Evolutionary conservation across 129 eudicot genomes (phyloP).

Genomic region (Apium graveolens): DNA sequence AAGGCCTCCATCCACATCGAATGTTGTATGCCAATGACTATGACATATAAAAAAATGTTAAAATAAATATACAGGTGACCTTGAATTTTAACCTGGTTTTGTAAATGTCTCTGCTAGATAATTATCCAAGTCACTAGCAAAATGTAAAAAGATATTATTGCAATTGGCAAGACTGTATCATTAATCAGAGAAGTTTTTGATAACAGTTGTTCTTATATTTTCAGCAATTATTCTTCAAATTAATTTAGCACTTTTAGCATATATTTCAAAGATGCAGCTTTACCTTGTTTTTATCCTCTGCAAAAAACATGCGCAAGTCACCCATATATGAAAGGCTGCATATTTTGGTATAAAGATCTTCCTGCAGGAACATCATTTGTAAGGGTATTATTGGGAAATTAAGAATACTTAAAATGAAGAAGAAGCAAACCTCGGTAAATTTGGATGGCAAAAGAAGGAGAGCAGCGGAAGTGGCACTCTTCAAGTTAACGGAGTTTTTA

Average conservation of each 20-base stretch:
- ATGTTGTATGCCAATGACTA: not conserved
- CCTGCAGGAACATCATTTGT: constrained; percentile 38
- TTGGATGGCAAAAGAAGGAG: constrained; percentile 81
- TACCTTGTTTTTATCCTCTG: constrained; percentile 93
- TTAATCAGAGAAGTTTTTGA: not conserved
- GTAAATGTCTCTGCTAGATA: not conserved
- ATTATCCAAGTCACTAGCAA: not conserved
- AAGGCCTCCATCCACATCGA: not conserved
- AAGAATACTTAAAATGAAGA: constrained; percentile 14
- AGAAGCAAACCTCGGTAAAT: constrained; percentile 64
- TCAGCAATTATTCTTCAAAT: not conserved
- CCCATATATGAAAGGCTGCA: constrained; percentile 91
- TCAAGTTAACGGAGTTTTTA: constrained; percentile 60
- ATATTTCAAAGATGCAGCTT: not conserved
- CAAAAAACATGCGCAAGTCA: constrained; percentile 90
- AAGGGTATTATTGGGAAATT: not conserved
- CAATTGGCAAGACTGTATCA: not conserved
- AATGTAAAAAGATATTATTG: not conserved
- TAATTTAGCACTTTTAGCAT: not conserved
- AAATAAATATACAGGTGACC: not conserved
- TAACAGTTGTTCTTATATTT: not conserved
- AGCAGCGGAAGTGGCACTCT: constrained; percentile 85
- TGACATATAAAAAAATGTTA: not conserved
- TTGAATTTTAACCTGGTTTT: not conserved
- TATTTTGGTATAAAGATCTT: constrained; percentile 72